Evolutionary conservation across 305 asterid genomes (phyloP).

Genomic region (Euphrasia arctica): DNA sequence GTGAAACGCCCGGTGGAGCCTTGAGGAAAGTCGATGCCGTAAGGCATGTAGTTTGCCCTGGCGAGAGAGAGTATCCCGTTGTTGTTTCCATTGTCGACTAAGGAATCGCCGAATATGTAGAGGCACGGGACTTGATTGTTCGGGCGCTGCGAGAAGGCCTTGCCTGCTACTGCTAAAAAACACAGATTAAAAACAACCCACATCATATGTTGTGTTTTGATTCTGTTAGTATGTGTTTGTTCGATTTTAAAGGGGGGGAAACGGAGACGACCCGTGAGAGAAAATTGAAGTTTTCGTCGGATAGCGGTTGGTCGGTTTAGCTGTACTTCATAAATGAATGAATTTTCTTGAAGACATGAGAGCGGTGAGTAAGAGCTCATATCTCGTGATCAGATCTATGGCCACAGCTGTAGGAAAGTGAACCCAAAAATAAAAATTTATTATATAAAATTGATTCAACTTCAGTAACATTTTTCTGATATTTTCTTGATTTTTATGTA

Average conservation of each 20-base stretch:
- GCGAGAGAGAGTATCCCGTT: slow-evolving; percentile 71
- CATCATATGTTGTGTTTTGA: background rate
- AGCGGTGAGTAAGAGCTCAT: slow-evolving; percentile 32
- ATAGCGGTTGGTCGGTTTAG: slow-evolving; percentile 2
- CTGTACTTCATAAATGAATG: slow-evolving; percentile 34
- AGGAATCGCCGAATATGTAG: slow-evolving; percentile 85
- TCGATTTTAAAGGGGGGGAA: background rate
- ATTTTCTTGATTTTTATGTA: no score
- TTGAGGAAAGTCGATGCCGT: slow-evolving; percentile 72
- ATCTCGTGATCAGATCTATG: slow-evolving; percentile 31
- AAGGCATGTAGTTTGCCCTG: slow-evolving; percentile 77
- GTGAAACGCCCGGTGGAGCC: slow-evolving; percentile 87
- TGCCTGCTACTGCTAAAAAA: slow-evolving; percentile 26
- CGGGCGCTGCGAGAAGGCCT: slow-evolving; percentile 40
- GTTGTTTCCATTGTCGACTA: slow-evolving; percentile 88
- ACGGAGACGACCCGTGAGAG: slow-evolving; percentile 27
- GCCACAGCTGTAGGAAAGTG: no score
- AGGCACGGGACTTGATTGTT: slow-evolving; percentile 46
- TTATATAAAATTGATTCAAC: no score
- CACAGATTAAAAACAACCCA: slow-evolving; percentile 25
- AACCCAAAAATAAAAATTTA: no score
- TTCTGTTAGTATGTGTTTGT: background rate
- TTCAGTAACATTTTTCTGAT: no score
- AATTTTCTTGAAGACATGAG: slow-evolving; percentile 1
- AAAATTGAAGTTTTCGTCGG: slow-evolving; percentile 20